Evolutionary conservation across 805 yeast species (phyloP).

Genomic region (Wickerhamia fluorescens): DNA sequence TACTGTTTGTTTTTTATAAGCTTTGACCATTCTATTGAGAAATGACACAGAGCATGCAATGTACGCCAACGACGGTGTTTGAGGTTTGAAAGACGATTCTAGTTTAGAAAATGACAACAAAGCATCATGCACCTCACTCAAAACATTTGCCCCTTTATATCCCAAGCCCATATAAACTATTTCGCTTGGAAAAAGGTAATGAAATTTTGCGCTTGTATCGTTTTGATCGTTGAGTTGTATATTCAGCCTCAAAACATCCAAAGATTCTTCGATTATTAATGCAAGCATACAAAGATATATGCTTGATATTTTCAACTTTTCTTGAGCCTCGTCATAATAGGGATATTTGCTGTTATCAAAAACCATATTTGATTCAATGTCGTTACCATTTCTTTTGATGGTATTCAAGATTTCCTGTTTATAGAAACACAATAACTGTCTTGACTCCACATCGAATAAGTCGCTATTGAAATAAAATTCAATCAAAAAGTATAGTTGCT

Average conservation of each 20-base stretch:
- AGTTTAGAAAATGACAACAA: too few species aligned
- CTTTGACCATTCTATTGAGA: slow-evolving; percentile 15
- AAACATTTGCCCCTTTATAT: slow-evolving; percentile 8
- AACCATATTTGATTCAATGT: slow-evolving; percentile 7
- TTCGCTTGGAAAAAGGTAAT: slow-evolving; percentile 20
- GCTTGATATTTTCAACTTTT: slow-evolving; percentile 16
- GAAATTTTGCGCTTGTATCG: slow-evolving; percentile 11
- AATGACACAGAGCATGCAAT: slow-evolving; percentile 15
- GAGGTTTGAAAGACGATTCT: too few species aligned
- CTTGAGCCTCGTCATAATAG: too few species aligned
- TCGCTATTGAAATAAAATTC: slow-evolving; percentile 19
- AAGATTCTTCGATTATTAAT: slow-evolving; percentile 25
- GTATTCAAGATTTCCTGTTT: slow-evolving; percentile 16
- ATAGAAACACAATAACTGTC: slow-evolving; percentile 18
- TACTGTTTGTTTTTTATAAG: slow-evolving; percentile 12
- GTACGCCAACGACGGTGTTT: too few species aligned
- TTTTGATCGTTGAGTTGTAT: too few species aligned
- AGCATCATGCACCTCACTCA: too few species aligned
- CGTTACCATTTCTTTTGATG: slow-evolving; percentile 11
- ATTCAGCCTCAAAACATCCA: slow-evolving; percentile 13
- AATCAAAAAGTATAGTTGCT: slow-evolving; percentile 23
- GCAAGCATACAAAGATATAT: slow-evolving; percentile 23
- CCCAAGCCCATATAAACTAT: slow-evolving; percentile 10
- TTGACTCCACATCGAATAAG: slow-evolving; percentile 14
- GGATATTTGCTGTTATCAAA: too few species aligned